Base-by-base conservation (phyloP, 176 grass and related monocot genomes). In the Carex kokanica region DNA sequence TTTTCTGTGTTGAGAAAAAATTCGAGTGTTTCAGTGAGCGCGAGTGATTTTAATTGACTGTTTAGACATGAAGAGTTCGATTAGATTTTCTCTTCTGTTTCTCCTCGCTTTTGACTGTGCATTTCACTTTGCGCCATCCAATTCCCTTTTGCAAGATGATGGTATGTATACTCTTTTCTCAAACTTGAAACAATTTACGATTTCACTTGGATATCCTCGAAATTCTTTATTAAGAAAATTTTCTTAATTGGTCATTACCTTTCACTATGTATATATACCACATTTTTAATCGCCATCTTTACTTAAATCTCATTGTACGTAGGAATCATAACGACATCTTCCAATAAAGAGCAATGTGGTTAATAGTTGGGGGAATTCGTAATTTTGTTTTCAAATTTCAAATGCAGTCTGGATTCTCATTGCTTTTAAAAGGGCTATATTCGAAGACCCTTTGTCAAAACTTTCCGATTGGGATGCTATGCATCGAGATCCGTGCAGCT, bases 391-490 rank as follows among this genome's bases (percentile, higher is more conserved):
- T 32, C 15, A 18, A 47, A 25, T 64, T 83, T 83, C 80, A 51
- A 27, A 45, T 79, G 84, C 51, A 98, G 93, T 81, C 68, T 84
- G 79, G 69, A 86, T 84, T 66, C 93, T 99, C 15, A 69, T 86
- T 67, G 86, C 89, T 31, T 95, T 99, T 83, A 95, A 89, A 79
- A 85, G 83, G 59, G 88, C 88, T 16, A 87, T 95, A 80, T 86
- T 95, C 73, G 96, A 99, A 40, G 96, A 95, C 72, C 96, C 96
- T 74, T 67, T 62, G 31, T 89, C 93, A 13, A 83, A 80, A 73
- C 91, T 99, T 31, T 91, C 96, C 24, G 96, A 99, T 81, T 99
- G 96, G 96, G 91, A 66, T 71, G 72, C 77, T 32, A 31, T 77
- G 14, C 88, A 90, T 63, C 82, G 69, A 41, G 84, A 91, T 84